Evolutionary conservation across 805 yeast genomes (phyloP).

Genomic region (Jamesozyma gamospora): DNA sequence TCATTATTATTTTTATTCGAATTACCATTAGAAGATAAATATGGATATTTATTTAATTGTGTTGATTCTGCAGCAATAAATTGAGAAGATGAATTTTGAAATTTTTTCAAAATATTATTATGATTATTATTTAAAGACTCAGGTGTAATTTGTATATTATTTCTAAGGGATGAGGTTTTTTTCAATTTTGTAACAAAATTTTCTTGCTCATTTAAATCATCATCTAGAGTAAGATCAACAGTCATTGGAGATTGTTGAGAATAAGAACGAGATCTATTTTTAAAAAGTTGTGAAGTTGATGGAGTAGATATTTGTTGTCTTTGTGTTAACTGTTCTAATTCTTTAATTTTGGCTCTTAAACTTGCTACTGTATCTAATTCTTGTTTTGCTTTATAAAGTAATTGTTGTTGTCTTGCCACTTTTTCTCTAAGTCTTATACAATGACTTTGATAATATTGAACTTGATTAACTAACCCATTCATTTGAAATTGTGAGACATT

Average conservation of each 20-base stretch:
- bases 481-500: constrained; percentile 25
- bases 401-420: constrained; percentile 21
- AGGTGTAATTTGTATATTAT: not conserved
- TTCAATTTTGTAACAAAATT: constrained; percentile 17
- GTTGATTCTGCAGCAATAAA: constrained; percentile 3
- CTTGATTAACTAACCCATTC: constrained; percentile 17
- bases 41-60: constrained; percentile 1
- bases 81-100: not conserved
- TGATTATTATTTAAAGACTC: not conserved
- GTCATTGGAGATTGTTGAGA: constrained; percentile 15
- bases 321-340: constrained; percentile 2
- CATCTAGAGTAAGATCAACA: constrained; percentile 20
- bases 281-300: not conserved
- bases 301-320: not conserved
- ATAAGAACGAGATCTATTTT: not conserved
- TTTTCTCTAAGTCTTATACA: constrained; percentile 19
- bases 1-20: not conserved
- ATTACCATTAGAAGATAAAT: constrained; percentile 3
- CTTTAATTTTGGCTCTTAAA: constrained; percentile 10
- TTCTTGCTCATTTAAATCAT: constrained; percentile 6
- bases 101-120: not conserved
- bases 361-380: constrained; percentile 20
- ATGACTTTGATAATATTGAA: constrained; percentile 18
- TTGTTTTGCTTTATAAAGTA: constrained; percentile 19
- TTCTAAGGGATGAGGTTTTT: constrained; percentile 7